Evolutionary conservation across 176 grass and related monocot species (phyloP).

Genomic region (Panicum miliaceum): DNA sequence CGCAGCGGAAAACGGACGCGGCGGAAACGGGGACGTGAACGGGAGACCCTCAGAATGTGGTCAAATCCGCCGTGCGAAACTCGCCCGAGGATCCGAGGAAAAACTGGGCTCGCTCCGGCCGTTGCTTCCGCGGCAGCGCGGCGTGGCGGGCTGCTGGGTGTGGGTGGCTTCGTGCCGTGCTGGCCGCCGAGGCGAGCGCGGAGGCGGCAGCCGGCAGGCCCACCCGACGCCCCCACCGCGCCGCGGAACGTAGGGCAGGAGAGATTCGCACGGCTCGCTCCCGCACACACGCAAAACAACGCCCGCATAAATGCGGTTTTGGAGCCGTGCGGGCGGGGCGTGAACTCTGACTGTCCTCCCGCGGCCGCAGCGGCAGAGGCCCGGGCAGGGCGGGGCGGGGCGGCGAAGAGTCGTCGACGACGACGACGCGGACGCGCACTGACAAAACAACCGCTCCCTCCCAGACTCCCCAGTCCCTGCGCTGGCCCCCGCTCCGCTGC

Average conservation of each 20-base stretch:
- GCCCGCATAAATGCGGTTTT: slow-evolving; percentile 58
- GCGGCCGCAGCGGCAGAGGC: neutral
- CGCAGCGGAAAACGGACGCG: neutral
- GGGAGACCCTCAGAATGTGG: neutral
- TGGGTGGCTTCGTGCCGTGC: neutral
- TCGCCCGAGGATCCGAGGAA: neutral
- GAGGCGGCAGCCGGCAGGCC: too few relatives aligned
- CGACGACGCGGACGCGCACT: slow-evolving; percentile 2
- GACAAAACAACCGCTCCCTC: slow-evolving; percentile 40
- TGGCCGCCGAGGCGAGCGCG: neutral
- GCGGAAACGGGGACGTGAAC: neutral
- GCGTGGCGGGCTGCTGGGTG: neutral
- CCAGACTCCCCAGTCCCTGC: neutral
- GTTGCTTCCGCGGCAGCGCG: neutral
- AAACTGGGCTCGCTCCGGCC: neutral
- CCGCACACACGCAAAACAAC: slow-evolving; percentile 50
- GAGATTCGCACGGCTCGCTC: slow-evolving; percentile 49
- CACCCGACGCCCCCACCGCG: neutral
- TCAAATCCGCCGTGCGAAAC: neutral
- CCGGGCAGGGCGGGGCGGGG: too few relatives aligned
- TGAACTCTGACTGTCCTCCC: slow-evolving; percentile 41
- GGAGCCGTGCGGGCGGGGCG: slow-evolving; percentile 45
- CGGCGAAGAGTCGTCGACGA: neutral
- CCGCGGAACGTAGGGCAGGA: neutral
- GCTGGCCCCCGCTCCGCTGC: neutral